Evolutionary conservation across 2,329 filamentous ascomycete species (phyloP).

Genomic region (Clonostachys rhizophaga): DNA sequence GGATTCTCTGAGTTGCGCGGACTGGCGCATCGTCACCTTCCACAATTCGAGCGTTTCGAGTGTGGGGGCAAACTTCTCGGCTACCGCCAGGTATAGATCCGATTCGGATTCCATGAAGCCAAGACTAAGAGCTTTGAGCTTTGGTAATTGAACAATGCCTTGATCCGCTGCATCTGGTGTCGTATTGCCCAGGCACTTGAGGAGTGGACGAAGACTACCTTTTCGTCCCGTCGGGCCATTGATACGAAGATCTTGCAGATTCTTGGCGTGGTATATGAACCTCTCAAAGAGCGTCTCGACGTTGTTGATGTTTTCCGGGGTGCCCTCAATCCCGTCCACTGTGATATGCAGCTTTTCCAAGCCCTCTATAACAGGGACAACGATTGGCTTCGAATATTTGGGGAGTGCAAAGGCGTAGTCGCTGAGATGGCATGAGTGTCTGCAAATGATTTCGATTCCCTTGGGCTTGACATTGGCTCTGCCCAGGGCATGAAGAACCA

Average conservation of each 20-base stretch:
- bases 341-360: conserved; percentile 35
- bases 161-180: background rate
- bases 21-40: conserved; percentile 32
- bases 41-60: conserved; percentile 40
- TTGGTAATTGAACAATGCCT: conserved; percentile 16
- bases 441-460: conserved; percentile 42
- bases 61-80: conserved; percentile 34
- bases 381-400: conserved; percentile 23
- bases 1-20: background rate
- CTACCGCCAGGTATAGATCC: conserved; percentile 26
- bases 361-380: conserved; percentile 34
- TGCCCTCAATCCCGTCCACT: background rate
- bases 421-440: conserved; percentile 18
- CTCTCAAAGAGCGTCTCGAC: too few species aligned
- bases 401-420: conserved; percentile 21
- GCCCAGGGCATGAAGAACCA: conserved; percentile 35
- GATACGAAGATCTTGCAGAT: conserved; percentile 46
- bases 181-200: conserved; percentile 29
- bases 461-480: conserved; percentile 26
- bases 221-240: conserved; percentile 23
- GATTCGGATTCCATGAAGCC: conserved; percentile 25
- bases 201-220: conserved; percentile 15
- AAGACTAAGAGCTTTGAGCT: conserved; percentile 35
- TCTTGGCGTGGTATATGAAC: conserved; percentile 19
- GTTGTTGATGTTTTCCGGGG: background rate